These are phyloP conservation scores for Syzygium aqueum DNA, from an alignment of 345 rosid species.

Conservation along the genomic window DNA sequence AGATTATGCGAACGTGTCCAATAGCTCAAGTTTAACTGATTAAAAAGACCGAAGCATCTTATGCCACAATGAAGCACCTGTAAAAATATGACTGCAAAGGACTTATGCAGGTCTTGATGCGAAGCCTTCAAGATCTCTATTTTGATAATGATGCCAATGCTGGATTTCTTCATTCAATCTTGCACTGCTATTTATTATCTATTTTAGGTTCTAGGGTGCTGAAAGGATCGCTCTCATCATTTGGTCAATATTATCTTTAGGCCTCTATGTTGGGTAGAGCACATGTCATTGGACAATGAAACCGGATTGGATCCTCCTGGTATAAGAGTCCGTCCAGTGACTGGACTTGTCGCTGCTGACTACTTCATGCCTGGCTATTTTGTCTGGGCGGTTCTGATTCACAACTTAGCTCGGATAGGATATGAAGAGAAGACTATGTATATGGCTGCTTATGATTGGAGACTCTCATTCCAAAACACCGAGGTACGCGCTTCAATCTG, in stretches of 20 bases:
- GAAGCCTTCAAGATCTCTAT: not conserved
- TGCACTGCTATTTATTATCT: not conserved
- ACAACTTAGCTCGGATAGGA: conserved; percentile 89
- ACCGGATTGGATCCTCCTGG: conserved; percentile 91
- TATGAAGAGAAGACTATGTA: conserved; percentile 95
- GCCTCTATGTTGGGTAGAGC: conserved; percentile 95
- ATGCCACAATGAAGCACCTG: not conserved
- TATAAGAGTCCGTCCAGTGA: conserved; percentile 69
- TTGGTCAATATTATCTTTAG: conserved; percentile 23
- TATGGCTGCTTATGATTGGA: conserved; percentile 99
- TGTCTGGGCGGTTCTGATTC: conserved; percentile 97
- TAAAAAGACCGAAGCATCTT: not conserved
- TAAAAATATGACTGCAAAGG: not conserved
- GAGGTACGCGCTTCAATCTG: conserved; percentile 33
- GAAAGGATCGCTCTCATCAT: not conserved
- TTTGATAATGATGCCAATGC: not conserved
- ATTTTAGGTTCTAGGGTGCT: not conserved
- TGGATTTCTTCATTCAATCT: not conserved
- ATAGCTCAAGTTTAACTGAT: not conserved
- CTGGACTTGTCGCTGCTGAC: conserved; percentile 97
- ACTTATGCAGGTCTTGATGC: not conserved
- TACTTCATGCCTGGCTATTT: conserved; percentile 95
- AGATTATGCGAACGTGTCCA: not conserved
- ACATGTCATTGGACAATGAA: conserved; percentile 92
- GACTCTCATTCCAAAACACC: conserved; percentile 90